These are phyloP conservation scores for Cyclotella distinguenda DNA, from an alignment of 108 stramenopile genomes.

Conservation along the genomic window DNA sequence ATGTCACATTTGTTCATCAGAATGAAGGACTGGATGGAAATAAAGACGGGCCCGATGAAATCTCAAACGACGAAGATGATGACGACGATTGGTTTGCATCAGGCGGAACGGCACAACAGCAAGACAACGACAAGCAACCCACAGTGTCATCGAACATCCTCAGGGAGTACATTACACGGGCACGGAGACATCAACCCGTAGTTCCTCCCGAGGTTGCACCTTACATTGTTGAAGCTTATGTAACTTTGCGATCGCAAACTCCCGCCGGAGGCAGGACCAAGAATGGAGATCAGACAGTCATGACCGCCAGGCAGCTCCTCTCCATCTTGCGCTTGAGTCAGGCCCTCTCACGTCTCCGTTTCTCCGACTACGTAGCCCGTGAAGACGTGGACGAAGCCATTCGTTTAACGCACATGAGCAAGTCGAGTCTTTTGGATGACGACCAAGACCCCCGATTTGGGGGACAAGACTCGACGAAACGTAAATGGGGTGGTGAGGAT, in stretches of 20 bases:
- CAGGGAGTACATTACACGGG: conserved; percentile 93
- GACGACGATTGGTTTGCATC: conserved; percentile 23
- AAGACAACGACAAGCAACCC: conserved; percentile 34
- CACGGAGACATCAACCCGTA: conserved; percentile 87
- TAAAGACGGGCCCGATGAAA: conserved; percentile 8
- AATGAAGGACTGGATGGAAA: conserved; percentile 71
- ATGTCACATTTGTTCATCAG: conserved; percentile 98
- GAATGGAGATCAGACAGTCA: conserved; percentile 87
- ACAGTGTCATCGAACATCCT: conserved; percentile 77
- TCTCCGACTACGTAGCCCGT: conserved; percentile 88
- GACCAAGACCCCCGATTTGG: conserved; percentile 19
- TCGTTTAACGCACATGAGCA: conserved; percentile 90
- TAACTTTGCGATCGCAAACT: conserved; percentile 81
- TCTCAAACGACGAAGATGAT: conserved; percentile 42
- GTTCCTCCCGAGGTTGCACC: conserved; percentile 92
- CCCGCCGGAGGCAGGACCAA: conserved; percentile 59
- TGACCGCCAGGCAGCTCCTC: conserved; percentile 97
- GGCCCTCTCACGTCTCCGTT: conserved; percentile 94
- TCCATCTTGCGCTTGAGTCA: conserved; percentile 95
- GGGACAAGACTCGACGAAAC: conserved; percentile 24
- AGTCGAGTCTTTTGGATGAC: conserved; percentile 65
- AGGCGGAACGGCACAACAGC: conserved; percentile 8
- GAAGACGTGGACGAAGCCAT: conserved; percentile 99
- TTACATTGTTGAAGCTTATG: conserved; percentile 97
- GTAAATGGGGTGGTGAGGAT: conserved; percentile 62